These are phyloP conservation scores for Durio zibethinus DNA, from an alignment of 345 rosid species.

Conservation along the genomic window DNA sequence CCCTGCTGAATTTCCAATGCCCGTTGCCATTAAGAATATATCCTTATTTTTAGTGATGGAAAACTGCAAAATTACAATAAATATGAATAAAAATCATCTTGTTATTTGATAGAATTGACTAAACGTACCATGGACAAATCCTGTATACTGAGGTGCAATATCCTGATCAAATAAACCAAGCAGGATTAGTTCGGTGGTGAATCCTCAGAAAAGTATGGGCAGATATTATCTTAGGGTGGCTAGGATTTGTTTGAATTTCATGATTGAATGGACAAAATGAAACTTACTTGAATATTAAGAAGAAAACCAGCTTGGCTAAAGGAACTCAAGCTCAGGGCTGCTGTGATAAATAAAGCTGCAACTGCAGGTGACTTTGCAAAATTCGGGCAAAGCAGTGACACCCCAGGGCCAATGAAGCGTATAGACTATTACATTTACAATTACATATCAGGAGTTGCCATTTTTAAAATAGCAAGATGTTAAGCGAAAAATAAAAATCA, in stretches of 20 bases:
- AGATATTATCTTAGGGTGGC: background rate
- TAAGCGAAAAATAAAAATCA: background rate
- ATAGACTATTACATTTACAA: constrained; percentile 48
- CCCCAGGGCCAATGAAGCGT: constrained; percentile 87
- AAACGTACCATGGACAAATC: constrained; percentile 72
- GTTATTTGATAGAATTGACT: background rate
- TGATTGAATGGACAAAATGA: background rate
- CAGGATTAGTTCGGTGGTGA: background rate
- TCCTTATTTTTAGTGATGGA: background rate
- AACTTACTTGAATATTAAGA: constrained; percentile 88
- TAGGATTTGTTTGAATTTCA: background rate
- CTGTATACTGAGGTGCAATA: constrained; percentile 87
- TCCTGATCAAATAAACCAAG: constrained; percentile 49
- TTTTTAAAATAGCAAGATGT: background rate
- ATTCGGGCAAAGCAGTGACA: constrained; percentile 75
- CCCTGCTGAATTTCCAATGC: constrained; percentile 82
- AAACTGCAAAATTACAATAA: background rate
- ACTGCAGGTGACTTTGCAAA: constrained; percentile 60
- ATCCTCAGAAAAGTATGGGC: background rate
- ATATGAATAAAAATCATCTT: background rate
- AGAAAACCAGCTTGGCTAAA: constrained; percentile 99
- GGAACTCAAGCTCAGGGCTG: constrained; percentile 82
- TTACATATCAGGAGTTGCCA: background rate
- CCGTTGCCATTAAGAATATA: constrained; percentile 29
- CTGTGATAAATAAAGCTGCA: constrained; percentile 64